These are phyloP conservation scores for Malus sylvestris DNA, from an alignment of 306 rosid species.

Conservation along the genomic window DNA sequence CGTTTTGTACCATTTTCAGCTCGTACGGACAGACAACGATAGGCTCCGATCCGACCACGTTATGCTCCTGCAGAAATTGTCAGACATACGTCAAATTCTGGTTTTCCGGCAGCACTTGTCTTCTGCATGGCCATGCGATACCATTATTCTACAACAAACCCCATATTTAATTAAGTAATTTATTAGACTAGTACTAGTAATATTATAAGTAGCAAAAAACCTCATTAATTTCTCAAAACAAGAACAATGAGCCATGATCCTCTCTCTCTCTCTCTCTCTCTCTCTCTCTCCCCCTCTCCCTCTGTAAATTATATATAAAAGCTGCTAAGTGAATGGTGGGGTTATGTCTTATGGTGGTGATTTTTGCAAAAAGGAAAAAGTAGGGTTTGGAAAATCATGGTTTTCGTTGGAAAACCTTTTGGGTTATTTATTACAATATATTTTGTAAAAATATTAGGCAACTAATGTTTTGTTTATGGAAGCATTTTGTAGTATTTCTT, in stretches of 20 bases:
- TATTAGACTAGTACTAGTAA: background rate
- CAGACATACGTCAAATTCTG: slow-evolving; percentile 42
- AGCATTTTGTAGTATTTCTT: background rate
- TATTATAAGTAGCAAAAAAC: slow-evolving; percentile 5
- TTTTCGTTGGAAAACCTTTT: slow-evolving; percentile 26
- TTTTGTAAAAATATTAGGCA: slow-evolving; percentile 24
- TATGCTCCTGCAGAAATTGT: slow-evolving; percentile 44
- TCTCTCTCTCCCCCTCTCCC: background rate
- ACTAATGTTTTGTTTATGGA: slow-evolving; percentile 16
- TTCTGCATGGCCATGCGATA: slow-evolving; percentile 56
- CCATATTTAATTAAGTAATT: slow-evolving; percentile 30
- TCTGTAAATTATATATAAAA: slow-evolving; percentile 19
- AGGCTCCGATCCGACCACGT: slow-evolving; percentile 49
- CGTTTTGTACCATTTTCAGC: slow-evolving; percentile 27
- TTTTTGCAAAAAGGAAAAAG: background rate
- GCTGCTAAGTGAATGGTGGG: slow-evolving; percentile 31
- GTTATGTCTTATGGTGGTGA: slow-evolving; percentile 18
- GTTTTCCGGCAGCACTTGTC: slow-evolving; percentile 40
- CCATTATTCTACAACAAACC: slow-evolving; percentile 33
- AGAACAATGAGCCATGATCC: background rate
- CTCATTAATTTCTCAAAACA: slow-evolving; percentile 20
- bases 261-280: background rate
- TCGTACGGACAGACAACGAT: slow-evolving; percentile 45
- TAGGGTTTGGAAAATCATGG: slow-evolving; percentile 38
- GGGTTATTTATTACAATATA: slow-evolving; percentile 7